Evolutionary conservation across 176 grass and related monocot genomes (phyloP).

Genomic region (Musa itinerans): DNA sequence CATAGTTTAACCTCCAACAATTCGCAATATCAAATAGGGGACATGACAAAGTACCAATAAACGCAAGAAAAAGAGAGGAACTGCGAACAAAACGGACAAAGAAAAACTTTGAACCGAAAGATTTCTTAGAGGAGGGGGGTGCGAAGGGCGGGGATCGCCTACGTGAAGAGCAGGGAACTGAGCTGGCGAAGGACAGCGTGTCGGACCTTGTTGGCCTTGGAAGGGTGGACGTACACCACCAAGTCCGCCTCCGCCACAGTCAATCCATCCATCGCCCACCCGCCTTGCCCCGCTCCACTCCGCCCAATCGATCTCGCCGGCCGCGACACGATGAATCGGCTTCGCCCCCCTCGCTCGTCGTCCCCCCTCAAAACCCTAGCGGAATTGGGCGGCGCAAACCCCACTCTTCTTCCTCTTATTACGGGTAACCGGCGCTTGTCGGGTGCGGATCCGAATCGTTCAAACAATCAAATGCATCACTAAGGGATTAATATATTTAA

Average conservation of each 20-base stretch:
- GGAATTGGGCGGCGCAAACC: no score
- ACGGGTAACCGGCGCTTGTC: no score
- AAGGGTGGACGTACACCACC: slow-evolving; percentile 73
- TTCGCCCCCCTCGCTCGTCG: no score
- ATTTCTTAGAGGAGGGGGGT: background rate
- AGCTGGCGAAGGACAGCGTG: slow-evolving; percentile 64
- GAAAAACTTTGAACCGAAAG: background rate
- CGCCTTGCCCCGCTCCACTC: background rate
- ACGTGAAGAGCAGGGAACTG: slow-evolving; percentile 74
- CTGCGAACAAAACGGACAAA: background rate
- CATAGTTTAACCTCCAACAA: no score
- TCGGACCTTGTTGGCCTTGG: slow-evolving; percentile 28
- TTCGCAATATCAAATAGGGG: no score
- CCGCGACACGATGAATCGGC: background rate
- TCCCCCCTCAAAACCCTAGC: no score
- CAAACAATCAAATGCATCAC: no score
- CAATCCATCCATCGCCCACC: slow-evolving; percentile 46
- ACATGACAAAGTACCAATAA: background rate
- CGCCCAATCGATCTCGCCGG: background rate
- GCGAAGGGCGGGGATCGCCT: background rate
- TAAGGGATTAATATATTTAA: no score
- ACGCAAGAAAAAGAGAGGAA: background rate
- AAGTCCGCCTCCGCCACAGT: slow-evolving; percentile 36
- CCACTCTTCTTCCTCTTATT: no score
- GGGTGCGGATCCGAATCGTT: no score